These are phyloP conservation scores for Blastobotrys persicus DNA, from an alignment of 1,139 yeast species.

Conservation along the genomic window DNA sequence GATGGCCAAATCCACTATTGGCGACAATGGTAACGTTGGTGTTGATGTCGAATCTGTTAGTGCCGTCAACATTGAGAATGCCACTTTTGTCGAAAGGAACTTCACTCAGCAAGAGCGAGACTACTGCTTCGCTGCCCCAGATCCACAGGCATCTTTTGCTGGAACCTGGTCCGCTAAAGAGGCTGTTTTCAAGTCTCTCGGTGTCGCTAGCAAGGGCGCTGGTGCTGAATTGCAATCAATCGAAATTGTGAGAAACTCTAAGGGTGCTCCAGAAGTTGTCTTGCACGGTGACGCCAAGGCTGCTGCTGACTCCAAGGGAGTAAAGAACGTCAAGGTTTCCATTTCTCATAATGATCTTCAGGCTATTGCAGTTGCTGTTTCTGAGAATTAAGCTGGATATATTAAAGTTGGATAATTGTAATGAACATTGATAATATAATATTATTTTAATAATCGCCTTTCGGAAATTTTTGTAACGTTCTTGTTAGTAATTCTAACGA, in stretches of 20 bases:
- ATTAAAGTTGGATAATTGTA: background rate
- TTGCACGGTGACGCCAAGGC: slow-evolving; percentile 72
- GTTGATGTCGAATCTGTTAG: slow-evolving; percentile 92
- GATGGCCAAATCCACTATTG: slow-evolving; percentile 45
- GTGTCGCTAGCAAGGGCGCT: slow-evolving; percentile 86
- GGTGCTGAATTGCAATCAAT: slow-evolving; percentile 92
- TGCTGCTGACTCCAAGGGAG: slow-evolving; percentile 71
- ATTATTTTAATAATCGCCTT: too few species aligned
- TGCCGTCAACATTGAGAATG: slow-evolving; percentile 77
- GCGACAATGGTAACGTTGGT: slow-evolving; percentile 72
- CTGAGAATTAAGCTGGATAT: slow-evolving; percentile 44
- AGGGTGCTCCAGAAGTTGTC: slow-evolving; percentile 79
- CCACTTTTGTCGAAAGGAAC: slow-evolving; percentile 87
- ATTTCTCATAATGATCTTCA: slow-evolving; percentile 96
- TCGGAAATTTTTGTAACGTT: too few species aligned
- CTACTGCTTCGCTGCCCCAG: slow-evolving; percentile 70
- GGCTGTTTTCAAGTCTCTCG: slow-evolving; percentile 95
- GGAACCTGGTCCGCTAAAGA: slow-evolving; percentile 99
- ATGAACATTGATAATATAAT: background rate
- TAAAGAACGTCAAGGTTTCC: slow-evolving; percentile 73
- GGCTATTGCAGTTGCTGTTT: slow-evolving; percentile 95
- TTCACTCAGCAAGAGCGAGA: slow-evolving; percentile 76
- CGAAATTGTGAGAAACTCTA: slow-evolving; percentile 72
- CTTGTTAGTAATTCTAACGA: too few species aligned
- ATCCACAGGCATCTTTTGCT: slow-evolving; percentile 86